These are phyloP conservation scores for Solanum pimpinellifolium DNA, from an alignment of 257 asterid genomes.

Conservation along the genomic window DNA sequence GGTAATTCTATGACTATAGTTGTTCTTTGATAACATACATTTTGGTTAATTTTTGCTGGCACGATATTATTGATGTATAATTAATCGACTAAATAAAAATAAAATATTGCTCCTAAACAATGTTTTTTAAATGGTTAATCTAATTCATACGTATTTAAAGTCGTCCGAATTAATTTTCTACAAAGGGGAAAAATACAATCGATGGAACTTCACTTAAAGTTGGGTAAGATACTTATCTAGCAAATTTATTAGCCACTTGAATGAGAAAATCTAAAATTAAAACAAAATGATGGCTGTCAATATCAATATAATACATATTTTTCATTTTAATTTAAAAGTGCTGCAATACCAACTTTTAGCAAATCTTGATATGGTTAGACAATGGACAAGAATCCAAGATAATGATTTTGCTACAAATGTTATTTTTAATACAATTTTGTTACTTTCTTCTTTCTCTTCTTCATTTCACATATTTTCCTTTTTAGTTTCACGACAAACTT, in stretches of 20 bases:
- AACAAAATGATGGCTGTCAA: background rate
- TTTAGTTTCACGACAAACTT: background rate
- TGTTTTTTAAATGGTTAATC: background rate
- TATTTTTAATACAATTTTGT: background rate
- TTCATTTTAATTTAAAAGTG: constrained; percentile 11
- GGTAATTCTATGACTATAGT: background rate
- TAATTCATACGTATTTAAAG: background rate
- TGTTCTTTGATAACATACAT: background rate
- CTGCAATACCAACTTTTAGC: constrained; percentile 15
- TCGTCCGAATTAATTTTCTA: background rate
- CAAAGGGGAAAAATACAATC: background rate
- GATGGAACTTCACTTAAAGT: background rate
- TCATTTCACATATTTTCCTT: background rate
- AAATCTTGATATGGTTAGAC: constrained; percentile 16
- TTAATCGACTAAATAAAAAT: background rate
- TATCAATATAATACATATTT: constrained; percentile 4
- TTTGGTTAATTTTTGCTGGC: background rate
- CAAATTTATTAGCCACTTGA: background rate
- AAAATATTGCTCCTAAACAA: background rate
- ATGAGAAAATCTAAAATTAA: background rate
- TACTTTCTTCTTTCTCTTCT: background rate
- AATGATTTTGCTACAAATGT: background rate
- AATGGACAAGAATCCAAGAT: constrained; percentile 1
- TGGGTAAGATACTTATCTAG: background rate
- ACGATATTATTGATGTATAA: background rate